Evolutionary conservation across 129 eudicot genomes (phyloP).

Genomic region (Erigeron canadensis): DNA sequence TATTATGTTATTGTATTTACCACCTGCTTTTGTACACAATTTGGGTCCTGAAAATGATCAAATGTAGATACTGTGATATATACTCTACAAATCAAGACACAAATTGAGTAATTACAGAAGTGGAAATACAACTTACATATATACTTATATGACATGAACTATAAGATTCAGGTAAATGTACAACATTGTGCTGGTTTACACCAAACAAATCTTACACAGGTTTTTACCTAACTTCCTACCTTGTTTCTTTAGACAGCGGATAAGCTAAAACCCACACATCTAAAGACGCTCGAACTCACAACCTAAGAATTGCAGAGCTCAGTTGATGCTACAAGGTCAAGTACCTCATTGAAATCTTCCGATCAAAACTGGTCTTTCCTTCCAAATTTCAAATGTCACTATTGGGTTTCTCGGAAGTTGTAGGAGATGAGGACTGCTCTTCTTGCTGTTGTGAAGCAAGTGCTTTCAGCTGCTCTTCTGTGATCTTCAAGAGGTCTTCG

Average conservation of each 20-base stretch:
- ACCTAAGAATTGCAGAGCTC: background rate
- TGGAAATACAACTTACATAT: too few species aligned
- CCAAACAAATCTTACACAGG: slow-evolving; percentile 10
- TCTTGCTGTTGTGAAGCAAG: slow-evolving; percentile 45
- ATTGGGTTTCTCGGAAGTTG: slow-evolving; percentile 20
- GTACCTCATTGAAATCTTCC: background rate
- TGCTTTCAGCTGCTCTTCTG: slow-evolving; percentile 62
- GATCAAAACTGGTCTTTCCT: slow-evolving; percentile 19
- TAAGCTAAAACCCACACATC: background rate
- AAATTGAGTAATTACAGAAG: too few species aligned
- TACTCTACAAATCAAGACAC: too few species aligned
- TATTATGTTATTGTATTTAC: too few species aligned
- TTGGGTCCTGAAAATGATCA: too few species aligned
- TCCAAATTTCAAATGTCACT: slow-evolving; percentile 28
- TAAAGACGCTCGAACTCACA: background rate
- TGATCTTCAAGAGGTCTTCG: slow-evolving; percentile 57
- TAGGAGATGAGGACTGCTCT: slow-evolving; percentile 25
- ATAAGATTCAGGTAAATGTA: slow-evolving; percentile 13
- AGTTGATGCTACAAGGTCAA: background rate
- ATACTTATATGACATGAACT: background rate
- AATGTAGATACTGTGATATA: too few species aligned
- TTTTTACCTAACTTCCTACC: background rate
- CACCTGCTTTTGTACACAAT: too few species aligned
- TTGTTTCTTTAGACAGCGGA: background rate
- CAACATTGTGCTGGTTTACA: slow-evolving; percentile 18